These are phyloP conservation scores for Mycena vulgaris DNA, from an alignment of 768 basidiomycete genomes.

Conservation along the genomic window DNA sequence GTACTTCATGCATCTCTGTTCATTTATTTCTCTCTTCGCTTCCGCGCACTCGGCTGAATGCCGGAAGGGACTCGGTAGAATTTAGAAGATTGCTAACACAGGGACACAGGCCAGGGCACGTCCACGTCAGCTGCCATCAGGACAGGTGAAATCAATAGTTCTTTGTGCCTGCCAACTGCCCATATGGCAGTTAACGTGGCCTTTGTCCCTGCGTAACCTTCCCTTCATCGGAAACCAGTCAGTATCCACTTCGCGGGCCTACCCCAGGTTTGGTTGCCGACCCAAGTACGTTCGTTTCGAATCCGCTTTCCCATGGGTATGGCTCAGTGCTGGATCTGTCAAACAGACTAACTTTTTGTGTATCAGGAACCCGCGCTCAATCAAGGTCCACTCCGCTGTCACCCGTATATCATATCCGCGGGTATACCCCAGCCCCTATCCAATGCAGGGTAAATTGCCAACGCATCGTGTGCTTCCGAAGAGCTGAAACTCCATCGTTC, in stretches of 20 bases:
- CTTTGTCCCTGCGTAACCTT: conserved; percentile 13
- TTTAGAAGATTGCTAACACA: conserved; percentile 9
- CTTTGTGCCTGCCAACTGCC: no score
- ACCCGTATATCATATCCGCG: conserved; percentile 13
- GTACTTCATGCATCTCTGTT: conserved; percentile 10
- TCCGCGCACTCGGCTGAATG: conserved; percentile 21
- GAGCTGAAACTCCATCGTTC: conserved; percentile 3
- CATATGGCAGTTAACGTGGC: conserved; percentile 1
- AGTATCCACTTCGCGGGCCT: neutral
- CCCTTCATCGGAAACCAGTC: conserved; percentile 9
- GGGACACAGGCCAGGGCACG: conserved; percentile 18
- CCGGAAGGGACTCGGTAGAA: conserved; percentile 16
- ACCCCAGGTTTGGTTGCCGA: conserved; percentile 10
- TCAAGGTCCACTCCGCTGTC: conserved; percentile 13
- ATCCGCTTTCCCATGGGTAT: conserved; percentile 1
- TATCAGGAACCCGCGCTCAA: conserved; percentile 9
- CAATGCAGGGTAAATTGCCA: conserved; percentile 8
- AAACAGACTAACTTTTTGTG: conserved; percentile 13
- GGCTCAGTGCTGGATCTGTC: conserved; percentile 18
- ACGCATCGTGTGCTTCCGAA: conserved; percentile 12
- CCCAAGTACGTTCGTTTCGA: conserved; percentile 9
- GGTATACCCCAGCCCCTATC: conserved; percentile 7
- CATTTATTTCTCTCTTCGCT: conserved; percentile 19
- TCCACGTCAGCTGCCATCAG: conserved; percentile 13
- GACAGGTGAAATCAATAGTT: no score